A percentile compares a stretch with the other conserved stretches of the same genome.
Evolutionary conservation across 2,329 filamentous ascomycete genomes (phyloP).

Genomic region (Huntiella moniliformis): DNA sequence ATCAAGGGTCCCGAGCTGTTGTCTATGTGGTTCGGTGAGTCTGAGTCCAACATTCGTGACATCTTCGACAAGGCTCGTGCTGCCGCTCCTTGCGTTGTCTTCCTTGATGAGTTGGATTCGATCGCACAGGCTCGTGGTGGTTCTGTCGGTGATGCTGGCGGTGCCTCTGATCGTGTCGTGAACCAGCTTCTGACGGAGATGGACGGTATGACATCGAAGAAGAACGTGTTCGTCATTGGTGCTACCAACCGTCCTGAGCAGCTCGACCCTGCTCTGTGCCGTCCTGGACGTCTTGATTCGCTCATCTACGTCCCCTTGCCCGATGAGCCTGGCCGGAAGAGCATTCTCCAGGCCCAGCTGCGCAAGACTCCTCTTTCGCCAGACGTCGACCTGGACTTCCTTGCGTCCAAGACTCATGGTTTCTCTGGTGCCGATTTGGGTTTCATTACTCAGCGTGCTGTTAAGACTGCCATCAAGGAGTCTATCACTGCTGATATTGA

Average conservation of each 20-base stretch:
- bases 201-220: slow-evolving; percentile 99
- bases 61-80: slow-evolving; percentile 99
- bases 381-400: slow-evolving; percentile 79
- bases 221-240: slow-evolving; percentile 99
- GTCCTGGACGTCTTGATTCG: slow-evolving; percentile 95
- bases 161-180: slow-evolving; percentile 97
- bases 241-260: slow-evolving; percentile 98
- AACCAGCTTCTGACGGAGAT: slow-evolving; percentile 99
- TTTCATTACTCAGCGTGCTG: slow-evolving; percentile 95
- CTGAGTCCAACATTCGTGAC: slow-evolving; percentile 97
- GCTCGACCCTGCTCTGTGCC: slow-evolving; percentile 92
- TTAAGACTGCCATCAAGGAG: slow-evolving; percentile 99
- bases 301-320: slow-evolving; percentile 96
- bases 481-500: slow-evolving; percentile 79
- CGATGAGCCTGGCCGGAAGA: slow-evolving; percentile 71
- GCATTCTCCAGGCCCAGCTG: slow-evolving; percentile 87
- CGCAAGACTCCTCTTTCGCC: slow-evolving; percentile 86
- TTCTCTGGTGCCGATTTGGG: slow-evolving; percentile 99
- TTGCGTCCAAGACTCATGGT: slow-evolving; percentile 91
- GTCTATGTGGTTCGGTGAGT: slow-evolving; percentile 99
- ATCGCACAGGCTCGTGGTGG: slow-evolving; percentile 99
- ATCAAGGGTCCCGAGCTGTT: slow-evolving; percentile 96
- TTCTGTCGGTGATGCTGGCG: slow-evolving; percentile 85
- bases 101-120: slow-evolving; percentile 95
- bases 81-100: slow-evolving; percentile 93